Evolutionary conservation across 495 filamentous ascomycete species (phyloP).

Genomic region (Aspergillus conjunctus): DNA sequence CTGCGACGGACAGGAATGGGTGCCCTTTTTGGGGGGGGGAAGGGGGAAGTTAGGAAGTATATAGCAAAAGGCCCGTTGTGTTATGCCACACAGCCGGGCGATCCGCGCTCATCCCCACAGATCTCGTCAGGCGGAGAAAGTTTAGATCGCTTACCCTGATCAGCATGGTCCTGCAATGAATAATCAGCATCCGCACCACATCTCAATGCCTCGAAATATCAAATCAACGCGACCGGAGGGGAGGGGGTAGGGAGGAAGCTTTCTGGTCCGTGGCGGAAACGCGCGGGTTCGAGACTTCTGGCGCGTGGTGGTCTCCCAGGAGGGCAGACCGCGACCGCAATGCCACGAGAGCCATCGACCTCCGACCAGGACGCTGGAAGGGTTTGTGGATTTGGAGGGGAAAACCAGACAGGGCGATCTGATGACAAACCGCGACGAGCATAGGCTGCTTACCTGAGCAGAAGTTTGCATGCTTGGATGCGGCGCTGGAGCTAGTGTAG

Average conservation of each 20-base stretch:
- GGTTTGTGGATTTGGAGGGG: constrained; percentile 28
- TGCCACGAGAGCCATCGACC: constrained; percentile 3
- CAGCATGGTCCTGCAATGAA: constrained; percentile 49
- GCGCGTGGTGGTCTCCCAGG: constrained; percentile 7
- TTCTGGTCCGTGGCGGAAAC: background rate
- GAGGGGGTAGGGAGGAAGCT: background rate
- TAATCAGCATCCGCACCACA: constrained; percentile 17
- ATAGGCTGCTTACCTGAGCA: constrained; percentile 56
- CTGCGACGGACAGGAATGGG: background rate
- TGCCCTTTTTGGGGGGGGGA: background rate
- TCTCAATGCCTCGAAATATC: background rate
- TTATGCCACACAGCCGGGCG: constrained; percentile 3
- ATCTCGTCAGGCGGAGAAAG: background rate
- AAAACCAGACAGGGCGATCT: constrained; percentile 32
- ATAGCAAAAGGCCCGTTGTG: background rate
- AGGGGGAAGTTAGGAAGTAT: background rate
- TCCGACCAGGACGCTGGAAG: constrained; percentile 11
- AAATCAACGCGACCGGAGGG: constrained; percentile 17
- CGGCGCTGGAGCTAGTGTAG: constrained; percentile 58
- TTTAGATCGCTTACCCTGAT: constrained; percentile 49
- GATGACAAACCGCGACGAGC: constrained; percentile 48
- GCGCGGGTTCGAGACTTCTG: constrained; percentile 14
- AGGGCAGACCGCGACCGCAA: constrained; percentile 14
- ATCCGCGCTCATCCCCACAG: constrained; percentile 1
- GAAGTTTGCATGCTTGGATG: constrained; percentile 58